Evolutionary conservation across 805 yeast genomes (phyloP).

Genomic region (Jamesozyma lodderae): DNA sequence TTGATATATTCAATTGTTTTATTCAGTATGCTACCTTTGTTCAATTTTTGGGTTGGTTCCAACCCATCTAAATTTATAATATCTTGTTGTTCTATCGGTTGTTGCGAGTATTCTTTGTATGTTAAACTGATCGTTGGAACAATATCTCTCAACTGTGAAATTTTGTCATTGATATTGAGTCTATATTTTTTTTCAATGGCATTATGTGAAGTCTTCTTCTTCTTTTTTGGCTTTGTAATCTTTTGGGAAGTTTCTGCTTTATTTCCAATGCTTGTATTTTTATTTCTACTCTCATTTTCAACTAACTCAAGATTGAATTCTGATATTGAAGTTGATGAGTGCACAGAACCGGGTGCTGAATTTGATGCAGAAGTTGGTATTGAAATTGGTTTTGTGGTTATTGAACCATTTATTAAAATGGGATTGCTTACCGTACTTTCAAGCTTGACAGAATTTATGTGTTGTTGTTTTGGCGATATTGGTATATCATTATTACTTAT

Average conservation of each 20-base stretch:
- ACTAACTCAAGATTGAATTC: not conserved
- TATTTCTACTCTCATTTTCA: not conserved
- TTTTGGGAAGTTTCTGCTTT: too few species aligned
- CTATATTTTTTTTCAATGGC: constrained; percentile 66
- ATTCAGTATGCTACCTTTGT: constrained; percentile 66
- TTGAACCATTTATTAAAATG: too few species aligned
- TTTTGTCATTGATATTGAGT: constrained; percentile 62
- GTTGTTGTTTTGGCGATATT: too few species aligned
- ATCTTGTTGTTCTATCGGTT: constrained; percentile 48
- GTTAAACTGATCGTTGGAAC: constrained; percentile 53
- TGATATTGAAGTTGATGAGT: not conserved
- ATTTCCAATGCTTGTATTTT: not conserved
- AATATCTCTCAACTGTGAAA: constrained; percentile 51
- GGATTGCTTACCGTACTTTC: too few species aligned
- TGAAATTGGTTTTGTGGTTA: too few species aligned
- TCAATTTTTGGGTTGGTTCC: constrained; percentile 65
- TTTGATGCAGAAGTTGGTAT: too few species aligned
- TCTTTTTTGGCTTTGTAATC: constrained; percentile 11
- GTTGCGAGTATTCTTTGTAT: constrained; percentile 37
- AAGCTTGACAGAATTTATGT: too few species aligned
- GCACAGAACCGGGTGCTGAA: not conserved
- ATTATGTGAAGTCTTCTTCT: constrained; percentile 57
- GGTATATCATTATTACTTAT: too few species aligned
- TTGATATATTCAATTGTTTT: constrained; percentile 73
- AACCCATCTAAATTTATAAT: constrained; percentile 59